Conservation (phyloP, 176 grass and related monocot species). For the Oropetium thomaeum region DNA sequence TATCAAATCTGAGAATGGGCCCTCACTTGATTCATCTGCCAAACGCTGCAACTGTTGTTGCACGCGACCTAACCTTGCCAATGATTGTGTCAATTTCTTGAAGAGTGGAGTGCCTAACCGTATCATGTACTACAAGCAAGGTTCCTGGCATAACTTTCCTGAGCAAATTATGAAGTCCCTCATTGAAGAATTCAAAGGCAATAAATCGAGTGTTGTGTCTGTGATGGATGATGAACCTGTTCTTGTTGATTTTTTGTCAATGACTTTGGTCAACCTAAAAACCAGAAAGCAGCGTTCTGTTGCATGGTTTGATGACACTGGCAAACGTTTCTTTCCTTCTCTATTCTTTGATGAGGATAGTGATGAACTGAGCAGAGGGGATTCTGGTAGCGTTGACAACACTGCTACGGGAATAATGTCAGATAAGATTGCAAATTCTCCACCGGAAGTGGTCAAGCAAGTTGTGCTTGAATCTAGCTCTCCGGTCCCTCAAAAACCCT, state of each 20-base stretch:
- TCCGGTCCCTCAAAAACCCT: conserved; percentile 33
- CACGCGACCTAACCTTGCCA: conserved; percentile 60
- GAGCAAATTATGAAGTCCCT: conserved; percentile 55
- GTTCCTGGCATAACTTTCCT: conserved; percentile 60
- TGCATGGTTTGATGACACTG: conserved; percentile 73
- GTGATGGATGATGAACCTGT: conserved; percentile 50
- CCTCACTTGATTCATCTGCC: conserved; percentile 37
- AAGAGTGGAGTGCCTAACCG: conserved; percentile 51
- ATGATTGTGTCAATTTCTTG: conserved; percentile 69
- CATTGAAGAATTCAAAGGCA: conserved; percentile 53
- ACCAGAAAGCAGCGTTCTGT: conserved; percentile 63
- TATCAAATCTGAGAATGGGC: conserved; percentile 27
- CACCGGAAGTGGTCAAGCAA: conserved; percentile 59
- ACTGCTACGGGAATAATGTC: conserved; percentile 32
- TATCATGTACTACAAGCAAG: conserved; percentile 64
- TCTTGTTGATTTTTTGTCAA: conserved; percentile 76
- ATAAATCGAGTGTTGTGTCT: conserved; percentile 52
- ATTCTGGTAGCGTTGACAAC: conserved; percentile 10
- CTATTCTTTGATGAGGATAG: conserved; percentile 59
- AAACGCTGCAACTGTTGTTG: conserved; percentile 55
- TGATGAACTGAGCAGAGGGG: conserved; percentile 21
- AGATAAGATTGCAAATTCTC: conserved; percentile 36
- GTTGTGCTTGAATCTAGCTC: conserved; percentile 54
- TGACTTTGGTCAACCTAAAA: conserved; percentile 61
- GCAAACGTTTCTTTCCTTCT: conserved; percentile 64